Evolutionary conservation across 2,329 filamentous ascomycete genomes (phyloP).

Genomic region (Penicillium capsulatum): DNA sequence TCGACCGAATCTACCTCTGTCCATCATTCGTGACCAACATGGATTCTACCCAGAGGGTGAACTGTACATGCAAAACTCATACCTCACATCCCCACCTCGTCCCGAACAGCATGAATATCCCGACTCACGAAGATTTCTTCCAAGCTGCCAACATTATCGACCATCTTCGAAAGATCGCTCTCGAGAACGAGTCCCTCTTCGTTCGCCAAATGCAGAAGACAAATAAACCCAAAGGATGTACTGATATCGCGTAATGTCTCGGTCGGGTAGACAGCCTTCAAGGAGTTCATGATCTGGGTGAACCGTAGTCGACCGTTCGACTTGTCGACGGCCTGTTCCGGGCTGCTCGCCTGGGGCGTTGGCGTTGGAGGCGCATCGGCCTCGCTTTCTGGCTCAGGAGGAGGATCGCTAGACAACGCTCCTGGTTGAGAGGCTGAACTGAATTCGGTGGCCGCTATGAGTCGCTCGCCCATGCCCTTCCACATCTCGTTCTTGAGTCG

Average conservation of each 20-base stretch:
- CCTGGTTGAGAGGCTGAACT: slow-evolving; percentile 27
- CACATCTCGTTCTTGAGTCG: slow-evolving; percentile 63
- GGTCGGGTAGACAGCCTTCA: slow-evolving; percentile 81
- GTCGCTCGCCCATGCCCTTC: slow-evolving; percentile 54
- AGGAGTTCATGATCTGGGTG: slow-evolving; percentile 82
- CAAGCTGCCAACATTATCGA: slow-evolving; percentile 29
- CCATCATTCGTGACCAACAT: slow-evolving; percentile 21
- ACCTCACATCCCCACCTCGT: slow-evolving; percentile 31
- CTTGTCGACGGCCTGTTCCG: slow-evolving; percentile 31
- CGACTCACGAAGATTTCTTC: slow-evolving; percentile 45
- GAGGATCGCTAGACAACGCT: slow-evolving; percentile 19
- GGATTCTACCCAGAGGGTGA: slow-evolving; percentile 7
- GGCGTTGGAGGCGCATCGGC: slow-evolving; percentile 32
- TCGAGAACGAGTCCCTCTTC: slow-evolving; percentile 82
- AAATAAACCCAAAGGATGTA: slow-evolving; percentile 90
- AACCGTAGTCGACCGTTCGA: slow-evolving; percentile 66
- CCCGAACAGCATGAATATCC: slow-evolving; percentile 39
- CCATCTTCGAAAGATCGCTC: slow-evolving; percentile 44
- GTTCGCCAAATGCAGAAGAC: slow-evolving; percentile 82
- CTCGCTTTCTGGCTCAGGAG: slow-evolving; percentile 22
- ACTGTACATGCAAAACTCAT: slow-evolving; percentile 18
- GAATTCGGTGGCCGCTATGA: slow-evolving; percentile 38
- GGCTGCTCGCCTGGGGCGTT: slow-evolving; percentile 29
- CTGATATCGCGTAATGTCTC: slow-evolving; percentile 89
- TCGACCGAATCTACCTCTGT: slow-evolving; percentile 15